Conservation (phyloP, 2,329 filamentous ascomycete species). For the Arthrobotrys entomopaga region DNA sequence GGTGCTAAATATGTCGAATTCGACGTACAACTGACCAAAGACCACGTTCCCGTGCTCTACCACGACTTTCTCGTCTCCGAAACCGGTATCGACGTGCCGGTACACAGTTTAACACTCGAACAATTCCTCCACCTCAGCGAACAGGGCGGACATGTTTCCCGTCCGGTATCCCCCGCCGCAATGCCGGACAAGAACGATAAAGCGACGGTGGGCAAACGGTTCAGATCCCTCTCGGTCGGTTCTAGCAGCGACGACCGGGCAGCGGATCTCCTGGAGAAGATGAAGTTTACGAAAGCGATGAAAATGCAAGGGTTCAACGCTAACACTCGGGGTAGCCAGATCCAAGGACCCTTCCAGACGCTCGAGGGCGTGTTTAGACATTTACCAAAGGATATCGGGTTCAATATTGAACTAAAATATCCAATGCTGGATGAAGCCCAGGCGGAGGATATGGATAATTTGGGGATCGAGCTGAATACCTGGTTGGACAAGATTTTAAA, state of each 20-base stretch:
- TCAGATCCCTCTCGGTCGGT: slow-evolving; percentile 71
- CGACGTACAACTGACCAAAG: slow-evolving; percentile 98
- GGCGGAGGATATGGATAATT: slow-evolving; percentile 95
- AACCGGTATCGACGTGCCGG: slow-evolving; percentile 94
- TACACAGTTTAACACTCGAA: slow-evolving; percentile 92
- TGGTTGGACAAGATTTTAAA: slow-evolving; percentile 93
- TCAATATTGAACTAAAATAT: slow-evolving; percentile 99
- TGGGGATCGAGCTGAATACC: slow-evolving; percentile 92
- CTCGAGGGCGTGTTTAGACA: slow-evolving; percentile 91
- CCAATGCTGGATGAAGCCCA: slow-evolving; percentile 97
- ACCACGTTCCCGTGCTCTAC: slow-evolving; percentile 97
- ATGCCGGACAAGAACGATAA: slow-evolving; percentile 60
- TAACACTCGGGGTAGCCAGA: slow-evolving; percentile 91
- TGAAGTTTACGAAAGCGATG: slow-evolving; percentile 97
- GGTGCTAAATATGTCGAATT: slow-evolving; percentile 80
- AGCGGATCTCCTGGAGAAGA: slow-evolving; percentile 77
- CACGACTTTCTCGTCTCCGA: slow-evolving; percentile 98
- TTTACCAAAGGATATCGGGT: slow-evolving; percentile 82
- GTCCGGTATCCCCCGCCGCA: slow-evolving; percentile 62
- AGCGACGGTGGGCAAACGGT: slow-evolving; percentile 53
- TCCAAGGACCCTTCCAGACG: slow-evolving; percentile 94
- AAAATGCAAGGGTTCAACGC: slow-evolving; percentile 93
- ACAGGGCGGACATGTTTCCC: slow-evolving; percentile 63
- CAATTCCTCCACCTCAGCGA: slow-evolving; percentile 65
- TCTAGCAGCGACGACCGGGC: slow-evolving; percentile 63